A percentile compares a stretch with the other conserved stretches of the same genome.
These are phyloP conservation scores for Jackrogersella minutella DNA, from an alignment of 495 filamentous ascomycete genomes.

Conservation along the genomic window DNA sequence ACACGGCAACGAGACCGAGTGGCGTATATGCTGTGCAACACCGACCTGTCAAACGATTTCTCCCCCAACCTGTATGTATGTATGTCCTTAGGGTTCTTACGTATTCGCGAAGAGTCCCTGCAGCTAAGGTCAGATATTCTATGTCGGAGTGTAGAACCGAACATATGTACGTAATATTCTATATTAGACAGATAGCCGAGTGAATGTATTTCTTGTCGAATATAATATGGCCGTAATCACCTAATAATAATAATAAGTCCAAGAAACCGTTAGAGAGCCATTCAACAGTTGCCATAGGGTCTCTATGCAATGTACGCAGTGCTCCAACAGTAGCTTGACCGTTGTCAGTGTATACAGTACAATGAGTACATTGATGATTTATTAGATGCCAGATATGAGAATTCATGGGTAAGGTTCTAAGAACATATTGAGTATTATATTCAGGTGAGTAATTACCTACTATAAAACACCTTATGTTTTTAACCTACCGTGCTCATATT, in stretches of 20 bases:
- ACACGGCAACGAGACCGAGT: conserved; percentile 3
- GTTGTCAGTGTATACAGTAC: too few relatives aligned
- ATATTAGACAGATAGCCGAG: neutral
- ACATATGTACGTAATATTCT: neutral
- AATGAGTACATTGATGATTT: too few relatives aligned
- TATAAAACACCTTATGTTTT: too few relatives aligned
- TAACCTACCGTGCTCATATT: too few relatives aligned
- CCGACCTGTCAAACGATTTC: neutral
- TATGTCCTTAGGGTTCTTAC: neutral
- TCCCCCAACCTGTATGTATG: neutral
- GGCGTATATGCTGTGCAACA: conserved; percentile 19
- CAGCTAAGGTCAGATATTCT: neutral
- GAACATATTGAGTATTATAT: too few relatives aligned
- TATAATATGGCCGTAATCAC: neutral
- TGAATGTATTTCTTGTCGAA: neutral
- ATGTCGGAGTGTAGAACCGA: neutral
- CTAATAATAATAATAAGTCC: neutral
- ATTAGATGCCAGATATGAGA: too few relatives aligned
- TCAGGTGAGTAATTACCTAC: too few relatives aligned
- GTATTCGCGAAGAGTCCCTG: neutral
- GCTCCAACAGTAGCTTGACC: neutral
- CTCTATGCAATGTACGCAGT: neutral
- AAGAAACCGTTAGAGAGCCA: neutral
- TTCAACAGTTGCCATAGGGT: neutral
- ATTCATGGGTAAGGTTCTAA: neutral